phyloP scores from a whole-genome alignment of 129 eudicot genomes.

The Mikania micrantha region DNA sequence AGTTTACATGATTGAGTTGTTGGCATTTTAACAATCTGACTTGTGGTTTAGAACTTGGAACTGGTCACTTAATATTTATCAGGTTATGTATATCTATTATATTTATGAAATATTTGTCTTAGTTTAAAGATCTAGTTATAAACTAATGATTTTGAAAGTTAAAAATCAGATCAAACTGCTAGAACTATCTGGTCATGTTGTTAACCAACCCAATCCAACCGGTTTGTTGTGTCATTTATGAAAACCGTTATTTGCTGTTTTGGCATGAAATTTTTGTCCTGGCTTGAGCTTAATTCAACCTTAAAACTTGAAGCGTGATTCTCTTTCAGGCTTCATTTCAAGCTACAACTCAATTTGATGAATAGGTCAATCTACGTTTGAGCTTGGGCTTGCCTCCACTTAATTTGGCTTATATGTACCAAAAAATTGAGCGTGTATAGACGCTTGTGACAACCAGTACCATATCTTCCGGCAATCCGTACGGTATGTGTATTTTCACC shows the following conservation, averaged over 20 bases:
- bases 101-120: background rate
- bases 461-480: no score
- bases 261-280: background rate
- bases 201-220: background rate
- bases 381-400: background rate
- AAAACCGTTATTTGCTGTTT: background rate
- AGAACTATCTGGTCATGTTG: background rate
- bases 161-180: background rate
- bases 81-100: background rate
- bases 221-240: background rate
- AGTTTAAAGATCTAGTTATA: background rate
- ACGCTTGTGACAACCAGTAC: no score
- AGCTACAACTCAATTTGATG: background rate
- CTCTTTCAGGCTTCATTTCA: background rate
- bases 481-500: no score
- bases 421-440: no score
- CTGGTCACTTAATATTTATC: background rate
- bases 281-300: background rate
- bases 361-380: background rate
- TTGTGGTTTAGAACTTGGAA: background rate
- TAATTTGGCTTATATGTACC: background rate
- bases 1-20: background rate
- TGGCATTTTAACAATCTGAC: background rate
- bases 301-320: background rate
- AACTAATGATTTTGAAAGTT: background rate